These are phyloP conservation scores for Yamadazyma sp. DNA, from an alignment of 805 yeast genomes.

Conservation along the genomic window DNA sequence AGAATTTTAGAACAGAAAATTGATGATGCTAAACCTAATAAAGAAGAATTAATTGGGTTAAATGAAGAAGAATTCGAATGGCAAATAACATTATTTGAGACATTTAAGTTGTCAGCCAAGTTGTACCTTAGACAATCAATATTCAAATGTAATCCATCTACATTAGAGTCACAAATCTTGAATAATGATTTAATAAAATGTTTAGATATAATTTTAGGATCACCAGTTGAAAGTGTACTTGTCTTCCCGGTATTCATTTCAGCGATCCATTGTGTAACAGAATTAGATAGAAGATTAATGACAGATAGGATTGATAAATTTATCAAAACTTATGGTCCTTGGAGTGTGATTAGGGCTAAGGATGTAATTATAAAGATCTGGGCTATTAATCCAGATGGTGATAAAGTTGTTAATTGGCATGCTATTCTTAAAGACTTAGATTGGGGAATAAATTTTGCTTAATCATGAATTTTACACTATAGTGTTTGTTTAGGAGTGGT, in stretches of 20 bases:
- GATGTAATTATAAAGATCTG: constrained; percentile 47
- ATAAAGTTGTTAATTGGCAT: constrained; percentile 69
- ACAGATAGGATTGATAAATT: constrained; percentile 50
- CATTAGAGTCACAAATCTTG: constrained; percentile 61
- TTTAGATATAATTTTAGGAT: constrained; percentile 58
- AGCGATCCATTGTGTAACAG: constrained; percentile 61
- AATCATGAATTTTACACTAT: no score
- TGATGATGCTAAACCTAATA: constrained; percentile 50
- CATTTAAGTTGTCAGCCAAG: constrained; percentile 66
- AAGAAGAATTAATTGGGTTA: constrained; percentile 39
- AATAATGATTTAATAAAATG: constrained; percentile 52
- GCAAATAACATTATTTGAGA: constrained; percentile 69
- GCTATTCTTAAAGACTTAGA: constrained; percentile 60
- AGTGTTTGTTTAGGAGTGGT: no score
- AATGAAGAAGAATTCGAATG: constrained; percentile 53
- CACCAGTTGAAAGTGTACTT: constrained; percentile 67
- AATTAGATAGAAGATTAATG: constrained; percentile 53
- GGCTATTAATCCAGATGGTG: constrained; percentile 49
- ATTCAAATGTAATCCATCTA: constrained; percentile 54
- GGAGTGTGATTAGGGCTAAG: constrained; percentile 51
- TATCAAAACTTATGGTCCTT: constrained; percentile 62
- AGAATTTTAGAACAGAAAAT: constrained; percentile 47
- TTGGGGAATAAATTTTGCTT: constrained; percentile 81
- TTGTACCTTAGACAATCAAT: constrained; percentile 68
- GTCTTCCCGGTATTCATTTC: constrained; percentile 79